These are phyloP conservation scores for Neopestalotiopsis sp. DNA, from an alignment of 2,329 filamentous ascomycete genomes.

Conservation along the genomic window DNA sequence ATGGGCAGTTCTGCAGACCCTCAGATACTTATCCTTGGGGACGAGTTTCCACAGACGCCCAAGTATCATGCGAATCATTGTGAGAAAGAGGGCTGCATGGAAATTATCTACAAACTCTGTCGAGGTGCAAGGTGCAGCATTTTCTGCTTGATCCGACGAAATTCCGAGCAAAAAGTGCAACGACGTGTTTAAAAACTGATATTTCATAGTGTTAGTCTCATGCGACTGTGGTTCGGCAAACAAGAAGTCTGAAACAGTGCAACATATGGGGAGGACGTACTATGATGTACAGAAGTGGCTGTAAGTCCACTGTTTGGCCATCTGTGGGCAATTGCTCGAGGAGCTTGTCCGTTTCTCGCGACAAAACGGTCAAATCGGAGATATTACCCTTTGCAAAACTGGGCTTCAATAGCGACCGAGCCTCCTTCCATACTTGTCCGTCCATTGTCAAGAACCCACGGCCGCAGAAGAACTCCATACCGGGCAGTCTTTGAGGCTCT, in stretches of 20 bases:
- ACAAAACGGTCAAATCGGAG: neutral
- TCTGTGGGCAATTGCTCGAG: neutral
- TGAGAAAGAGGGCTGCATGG: conserved; percentile 14
- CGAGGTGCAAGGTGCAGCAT: neutral
- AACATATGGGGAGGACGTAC: neutral
- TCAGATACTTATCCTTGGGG: neutral
- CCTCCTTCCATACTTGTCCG: conserved; percentile 6
- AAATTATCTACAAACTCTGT: conserved; percentile 14
- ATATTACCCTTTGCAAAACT: conserved; percentile 13
- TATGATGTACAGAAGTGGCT: neutral
- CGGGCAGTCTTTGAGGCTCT: conserved; percentile 5
- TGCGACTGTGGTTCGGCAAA: neutral
- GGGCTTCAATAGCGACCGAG: conserved; percentile 6
- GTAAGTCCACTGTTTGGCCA: neutral
- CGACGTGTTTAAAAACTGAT: neutral
- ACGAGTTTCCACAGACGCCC: conserved; percentile 14
- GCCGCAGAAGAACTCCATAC: conserved; percentile 19
- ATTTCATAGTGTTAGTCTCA: too few relatives aligned
- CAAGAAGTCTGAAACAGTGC: neutral
- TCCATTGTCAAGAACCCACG: conserved; percentile 14
- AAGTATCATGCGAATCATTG: conserved; percentile 14
- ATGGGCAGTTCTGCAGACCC: conserved; percentile 4
- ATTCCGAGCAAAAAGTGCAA: neutral
- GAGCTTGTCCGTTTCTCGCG: neutral
- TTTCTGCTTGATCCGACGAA: neutral